Evolutionary conservation across 208 protist genomes (phyloP).

Genomic region (Trypanosoma theileri): DNA sequence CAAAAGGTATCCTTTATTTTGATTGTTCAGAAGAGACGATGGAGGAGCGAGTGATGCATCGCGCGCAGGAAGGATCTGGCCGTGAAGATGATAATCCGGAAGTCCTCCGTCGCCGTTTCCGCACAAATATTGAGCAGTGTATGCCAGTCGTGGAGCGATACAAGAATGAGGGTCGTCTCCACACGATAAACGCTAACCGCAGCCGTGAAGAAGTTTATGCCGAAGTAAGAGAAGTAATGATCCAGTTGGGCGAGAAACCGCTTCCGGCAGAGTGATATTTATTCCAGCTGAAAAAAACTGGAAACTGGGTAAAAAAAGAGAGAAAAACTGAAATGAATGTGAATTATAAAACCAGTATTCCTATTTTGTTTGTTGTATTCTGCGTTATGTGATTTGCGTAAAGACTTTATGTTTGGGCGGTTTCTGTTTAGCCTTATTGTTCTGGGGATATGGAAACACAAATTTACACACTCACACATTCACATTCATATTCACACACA

Average conservation of each 20-base stretch:
- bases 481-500: too few relatives aligned
- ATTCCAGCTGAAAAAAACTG: too few relatives aligned
- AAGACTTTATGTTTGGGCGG: too few relatives aligned
- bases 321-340: too few relatives aligned
- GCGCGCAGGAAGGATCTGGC: slow-evolving; percentile 35
- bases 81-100: slow-evolving; percentile 83
- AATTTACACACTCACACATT: too few relatives aligned
- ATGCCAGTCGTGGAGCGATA: slow-evolving; percentile 86
- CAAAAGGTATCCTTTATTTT: slow-evolving; percentile 74
- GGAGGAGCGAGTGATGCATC: slow-evolving; percentile 60
- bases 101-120: slow-evolving; percentile 70
- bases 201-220: slow-evolving; percentile 67
- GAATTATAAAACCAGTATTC: too few relatives aligned
- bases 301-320: too few relatives aligned
- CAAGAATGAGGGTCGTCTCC: slow-evolving; percentile 52
- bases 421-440: too few relatives aligned
- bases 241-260: slow-evolving; percentile 38
- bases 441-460: too few relatives aligned
- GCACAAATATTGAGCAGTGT: slow-evolving; percentile 76
- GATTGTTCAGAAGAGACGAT: slow-evolving; percentile 80
- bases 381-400: too few relatives aligned
- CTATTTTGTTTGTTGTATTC: too few relatives aligned
- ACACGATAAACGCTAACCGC: slow-evolving; percentile 67
- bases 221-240: slow-evolving; percentile 48
- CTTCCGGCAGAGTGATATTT: background rate